Evolutionary conservation across 805 yeast species (phyloP), one percentile per base, ranked within the genome.

Genomic region (Candida andamanensis): DNA sequence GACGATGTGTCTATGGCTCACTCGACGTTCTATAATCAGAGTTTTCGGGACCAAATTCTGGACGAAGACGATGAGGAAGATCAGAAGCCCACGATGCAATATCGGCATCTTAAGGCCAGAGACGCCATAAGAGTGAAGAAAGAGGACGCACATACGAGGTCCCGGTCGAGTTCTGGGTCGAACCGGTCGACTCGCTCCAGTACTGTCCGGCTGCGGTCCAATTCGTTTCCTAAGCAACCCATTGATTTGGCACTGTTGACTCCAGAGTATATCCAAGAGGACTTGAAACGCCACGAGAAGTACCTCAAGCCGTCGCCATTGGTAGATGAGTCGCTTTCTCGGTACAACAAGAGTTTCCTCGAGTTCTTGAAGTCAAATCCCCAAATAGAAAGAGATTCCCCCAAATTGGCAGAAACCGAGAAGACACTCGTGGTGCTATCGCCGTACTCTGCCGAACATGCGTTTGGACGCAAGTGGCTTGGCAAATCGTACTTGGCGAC

Each of bases 391-490:
- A 47, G 46, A 13, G 69, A 65, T 28, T 59, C 67, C 12, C 69
- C 70, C 4, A 44, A 63, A 26, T 63, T 60, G 29, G 41, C 44
- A 10, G 60, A 55, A 10, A 36, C 45, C 2, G 73, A 74, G 22
- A 74, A 70, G 41, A 72, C 85, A 0, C 64, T 79, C 24, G 62
- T 84, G 5, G 62, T 85, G 4, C 53, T 85, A 14, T 76, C 90
- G 0, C 90, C 94, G 0, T 63, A 73, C 35, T 76, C 86, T 1
- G 63, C 81, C 19, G 72, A 76, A 40, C 95, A 85, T 56, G 74
- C 74, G 0, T 85, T 82, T 52, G 78, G 85, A 4, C 67, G 95
- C 23, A 62, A 63, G 17, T 85, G 95, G 95, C 86, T 78, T 2
- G 61, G 84, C 6, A 82, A 79, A 49, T 54, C 76, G 1, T 80